Base-by-base conservation (phyloP, 768 basidiomycete species). In the Rhizopogon sp. region DNA sequence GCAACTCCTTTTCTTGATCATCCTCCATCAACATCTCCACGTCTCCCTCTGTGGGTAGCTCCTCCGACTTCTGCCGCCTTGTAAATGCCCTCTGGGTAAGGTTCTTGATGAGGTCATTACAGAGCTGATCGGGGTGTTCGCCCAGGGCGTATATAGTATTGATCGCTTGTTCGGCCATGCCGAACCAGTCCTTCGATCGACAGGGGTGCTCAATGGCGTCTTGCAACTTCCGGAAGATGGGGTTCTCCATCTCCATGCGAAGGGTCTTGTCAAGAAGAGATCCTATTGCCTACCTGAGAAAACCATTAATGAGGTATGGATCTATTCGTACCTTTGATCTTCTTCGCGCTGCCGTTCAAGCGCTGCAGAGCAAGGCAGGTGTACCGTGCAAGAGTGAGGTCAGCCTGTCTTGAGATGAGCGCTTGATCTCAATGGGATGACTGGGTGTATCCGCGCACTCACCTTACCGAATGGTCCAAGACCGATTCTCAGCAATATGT, bases 71-170 rank as follows among this genome's bases (percentile, higher is more conserved):
- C 39, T 68, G 66, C 42, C 61, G 61, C 46, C 66, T 67, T 35
- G 62, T 70, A 64, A 98, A 98, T 0, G 86, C 91, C 49, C 83
- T 75, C 3, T 68, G 61, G 1, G 93, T 88, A n/a, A 98, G 76
- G 58, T 85, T 84, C 72, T 85, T 90, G 67, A 98, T 86, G 50
- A 98, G 76, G 1, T 78, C 78, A 53, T 85, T 80, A 69, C 93
- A 95, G 35, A 98, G 75, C 2, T 79, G 67, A 65, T 97, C 96
- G 0, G 96, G 97, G 58, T 93, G 93, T 63, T 98, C 93, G 17
- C 91, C 95, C 2, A 99, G 81, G 0, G 89, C 85, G 62, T 98
- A 99, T 50, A 97, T 87, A 1, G 96, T 93, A 67, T 99, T 98
- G 71, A 99, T 87, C 8, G 87, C 91, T 69, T 99, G 96, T 68